Conservation (phyloP, 495 filamentous ascomycete species). For the Podospora didyma region DNA sequence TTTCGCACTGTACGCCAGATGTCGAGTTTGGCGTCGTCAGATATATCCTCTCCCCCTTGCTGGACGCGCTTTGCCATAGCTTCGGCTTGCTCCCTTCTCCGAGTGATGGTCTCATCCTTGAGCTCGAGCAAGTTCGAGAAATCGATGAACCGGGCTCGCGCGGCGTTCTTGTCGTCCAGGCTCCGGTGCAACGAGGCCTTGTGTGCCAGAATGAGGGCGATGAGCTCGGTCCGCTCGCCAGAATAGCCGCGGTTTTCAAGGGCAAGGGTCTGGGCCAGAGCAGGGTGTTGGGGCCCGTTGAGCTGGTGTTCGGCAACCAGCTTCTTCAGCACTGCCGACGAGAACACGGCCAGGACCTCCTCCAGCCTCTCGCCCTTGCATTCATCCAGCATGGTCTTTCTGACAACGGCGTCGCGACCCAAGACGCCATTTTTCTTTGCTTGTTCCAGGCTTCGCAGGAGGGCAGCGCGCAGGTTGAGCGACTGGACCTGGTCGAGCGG, state of each 20-base stretch:
- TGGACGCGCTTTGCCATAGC: not conserved
- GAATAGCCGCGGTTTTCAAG: constrained; percentile 56
- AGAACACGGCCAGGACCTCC: constrained; percentile 75
- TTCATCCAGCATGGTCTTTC: constrained; percentile 90
- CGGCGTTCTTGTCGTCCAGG: constrained; percentile 53
- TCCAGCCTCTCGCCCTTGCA: constrained; percentile 80
- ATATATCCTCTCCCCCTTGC: constrained; percentile 19
- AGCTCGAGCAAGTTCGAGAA: constrained; percentile 57
- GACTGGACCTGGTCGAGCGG: constrained; percentile 83
- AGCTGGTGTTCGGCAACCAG: constrained; percentile 44
- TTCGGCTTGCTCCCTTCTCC: constrained; percentile 40
- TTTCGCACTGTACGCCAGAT: constrained; percentile 53
- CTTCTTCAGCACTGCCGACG: constrained; percentile 73
- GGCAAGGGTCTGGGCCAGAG: constrained; percentile 57
- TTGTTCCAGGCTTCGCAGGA: constrained; percentile 74
- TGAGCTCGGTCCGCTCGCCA: constrained; percentile 55
- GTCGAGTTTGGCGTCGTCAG: constrained; percentile 34
- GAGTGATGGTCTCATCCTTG: constrained; percentile 38
- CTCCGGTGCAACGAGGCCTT: constrained; percentile 54
- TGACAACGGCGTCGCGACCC: constrained; percentile 68
- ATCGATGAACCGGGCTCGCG: constrained; percentile 45
- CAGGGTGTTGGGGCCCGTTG: constrained; percentile 27
- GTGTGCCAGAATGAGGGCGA: constrained; percentile 70
- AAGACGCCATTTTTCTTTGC: constrained; percentile 82
- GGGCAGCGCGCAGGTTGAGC: constrained; percentile 77